Evolutionary conservation across 2,329 filamentous ascomycete genomes (phyloP).

Genomic region (Hymenoscyphus occultus): DNA sequence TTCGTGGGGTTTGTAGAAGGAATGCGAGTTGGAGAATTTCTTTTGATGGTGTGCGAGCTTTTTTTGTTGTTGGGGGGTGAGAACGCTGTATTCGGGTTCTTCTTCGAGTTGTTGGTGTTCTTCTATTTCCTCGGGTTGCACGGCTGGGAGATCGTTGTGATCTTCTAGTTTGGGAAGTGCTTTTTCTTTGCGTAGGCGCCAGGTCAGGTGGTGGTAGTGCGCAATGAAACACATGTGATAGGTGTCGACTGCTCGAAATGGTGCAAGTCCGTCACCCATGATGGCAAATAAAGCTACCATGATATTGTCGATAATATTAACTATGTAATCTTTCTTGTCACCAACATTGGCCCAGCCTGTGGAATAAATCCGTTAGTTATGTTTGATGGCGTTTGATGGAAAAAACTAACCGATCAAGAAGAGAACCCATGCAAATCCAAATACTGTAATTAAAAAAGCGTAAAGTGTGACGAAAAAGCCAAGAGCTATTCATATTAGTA

Average conservation of each 20-base stretch:
- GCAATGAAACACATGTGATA: slow-evolving; percentile 73
- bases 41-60: slow-evolving; percentile 72
- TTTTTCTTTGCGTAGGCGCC: slow-evolving; percentile 56
- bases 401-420: slow-evolving; percentile 68
- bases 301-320: slow-evolving; percentile 69
- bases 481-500: slow-evolving; percentile 49
- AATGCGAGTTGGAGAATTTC: slow-evolving; percentile 79
- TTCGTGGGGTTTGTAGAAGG: slow-evolving; percentile 87
- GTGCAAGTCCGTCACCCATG: slow-evolving; percentile 67
- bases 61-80: slow-evolving; percentile 64
- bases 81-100: slow-evolving; percentile 53
- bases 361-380: background rate
- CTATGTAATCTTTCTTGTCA: slow-evolving; percentile 63
- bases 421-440: slow-evolving; percentile 85
- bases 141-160: slow-evolving; percentile 56
- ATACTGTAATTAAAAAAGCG: slow-evolving; percentile 76
- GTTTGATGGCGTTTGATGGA: background rate
- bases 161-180: slow-evolving; percentile 55
- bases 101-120: slow-evolving; percentile 33
- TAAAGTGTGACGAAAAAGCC: slow-evolving; percentile 84
- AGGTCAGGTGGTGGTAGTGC: slow-evolving; percentile 61
- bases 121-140: slow-evolving; percentile 31
- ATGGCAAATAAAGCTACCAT: slow-evolving; percentile 69
- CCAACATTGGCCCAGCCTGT: slow-evolving; percentile 75
- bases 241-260: slow-evolving; percentile 76